phyloP scores from a whole-genome alignment of 768 basidiomycete species.

The Chalciporus chontae region DNA sequence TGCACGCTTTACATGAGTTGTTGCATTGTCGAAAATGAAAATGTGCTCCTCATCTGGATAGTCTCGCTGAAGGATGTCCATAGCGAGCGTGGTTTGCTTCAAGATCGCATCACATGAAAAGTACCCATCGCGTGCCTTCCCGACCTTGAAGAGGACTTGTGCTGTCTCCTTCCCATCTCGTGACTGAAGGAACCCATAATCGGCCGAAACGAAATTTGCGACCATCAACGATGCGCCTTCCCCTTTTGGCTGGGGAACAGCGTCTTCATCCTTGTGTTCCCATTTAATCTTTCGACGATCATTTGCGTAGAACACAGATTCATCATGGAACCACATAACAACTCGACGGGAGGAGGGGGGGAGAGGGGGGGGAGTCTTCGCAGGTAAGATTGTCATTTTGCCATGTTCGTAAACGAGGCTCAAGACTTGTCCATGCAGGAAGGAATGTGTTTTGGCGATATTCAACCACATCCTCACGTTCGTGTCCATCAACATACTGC shows the following conservation, averaged over 20 bases:
- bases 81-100: neutral
- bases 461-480: conserved; percentile 28
- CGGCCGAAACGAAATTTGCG: conserved; percentile 34
- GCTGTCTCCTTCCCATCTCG: conserved; percentile 17
- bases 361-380: conserved; percentile 12
- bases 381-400: conserved; percentile 32
- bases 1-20: conserved; percentile 22
- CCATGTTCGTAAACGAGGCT: conserved; percentile 22
- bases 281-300: conserved; percentile 32
- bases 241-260: conserved; percentile 30
- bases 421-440: conserved; percentile 8
- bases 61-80: conserved; percentile 20
- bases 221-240: conserved; percentile 35
- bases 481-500: conserved; percentile 31
- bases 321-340: conserved; percentile 37
- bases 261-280: conserved; percentile 21
- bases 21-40: conserved; percentile 23
- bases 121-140: neutral
- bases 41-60: conserved; percentile 32
- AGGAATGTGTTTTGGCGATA: conserved; percentile 26
- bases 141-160: conserved; percentile 16
- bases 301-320: conserved; percentile 40
- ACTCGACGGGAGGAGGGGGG: conserved; percentile 1
- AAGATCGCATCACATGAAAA: neutral
- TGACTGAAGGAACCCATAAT: conserved; percentile 29